phyloP scores from a whole-genome alignment of 108 stramenopile genomes.

The Stephanodiscus triporus region DNA sequence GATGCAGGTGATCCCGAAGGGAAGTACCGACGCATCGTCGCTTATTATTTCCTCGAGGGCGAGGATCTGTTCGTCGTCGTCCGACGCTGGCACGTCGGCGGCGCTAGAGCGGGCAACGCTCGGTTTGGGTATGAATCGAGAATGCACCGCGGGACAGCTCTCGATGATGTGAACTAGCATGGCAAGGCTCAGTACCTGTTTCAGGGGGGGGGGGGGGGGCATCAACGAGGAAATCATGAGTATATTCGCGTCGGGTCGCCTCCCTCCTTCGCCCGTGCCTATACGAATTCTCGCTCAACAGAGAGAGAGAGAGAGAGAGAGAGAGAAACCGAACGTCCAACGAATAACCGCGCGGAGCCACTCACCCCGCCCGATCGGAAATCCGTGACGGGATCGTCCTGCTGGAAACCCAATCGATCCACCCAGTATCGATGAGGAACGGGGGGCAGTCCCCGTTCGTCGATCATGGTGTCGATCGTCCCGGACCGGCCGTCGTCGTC shows the following conservation, averaged over 20 bases:
- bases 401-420: constrained; percentile 83
- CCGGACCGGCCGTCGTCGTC: background rate
- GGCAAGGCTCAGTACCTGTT: constrained; percentile 61
- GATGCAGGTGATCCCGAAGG: constrained; percentile 88
- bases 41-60: constrained; percentile 40
- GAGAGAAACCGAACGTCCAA: background rate
- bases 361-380: constrained; percentile 85
- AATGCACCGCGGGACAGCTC: constrained; percentile 47
- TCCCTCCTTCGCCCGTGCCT: background rate
- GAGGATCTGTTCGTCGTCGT: background rate
- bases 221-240: background rate
- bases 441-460: constrained; percentile 73
- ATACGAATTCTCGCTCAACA: background rate
- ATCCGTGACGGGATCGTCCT: constrained; percentile 87
- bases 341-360: background rate
- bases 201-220: background rate
- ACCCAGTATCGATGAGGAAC: constrained; percentile 84
- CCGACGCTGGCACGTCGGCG: background rate
- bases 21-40: constrained; percentile 76
- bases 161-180: constrained; percentile 86
- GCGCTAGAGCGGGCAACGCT: background rate
- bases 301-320: background rate
- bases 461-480: constrained; percentile 60
- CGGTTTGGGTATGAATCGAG: constrained; percentile 46
- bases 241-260: background rate